Evolutionary conservation across 2,329 filamentous ascomycete species (phyloP), one percentile per base, ranked within the genome.

Genomic region (Gaeumannomyces tritici): DNA sequence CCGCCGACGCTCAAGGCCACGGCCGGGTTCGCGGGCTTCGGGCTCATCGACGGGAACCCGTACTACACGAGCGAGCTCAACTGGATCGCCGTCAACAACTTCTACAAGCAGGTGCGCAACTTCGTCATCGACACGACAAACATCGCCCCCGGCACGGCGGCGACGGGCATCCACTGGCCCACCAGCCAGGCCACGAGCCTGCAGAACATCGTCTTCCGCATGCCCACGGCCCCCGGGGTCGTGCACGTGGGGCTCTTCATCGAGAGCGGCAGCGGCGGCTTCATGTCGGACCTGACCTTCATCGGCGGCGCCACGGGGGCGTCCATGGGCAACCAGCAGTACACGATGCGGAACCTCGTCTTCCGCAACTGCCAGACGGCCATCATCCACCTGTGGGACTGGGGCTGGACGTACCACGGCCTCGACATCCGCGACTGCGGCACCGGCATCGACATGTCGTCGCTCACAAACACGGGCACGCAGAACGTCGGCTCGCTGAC

Each of bases 341-440:
- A 89, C 70, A 89, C 86, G 3, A 85, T 85, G 65, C 80, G 85
- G 56, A 88, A 89, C 71, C 66, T 90, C 60, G 81, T 78, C 21
- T 90, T 90, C 75, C 84, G 85, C 66, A 77, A 80, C 70, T 86
- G 84, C 73, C 78, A 83, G 12, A 35, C 60, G 69, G 85, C 83
- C 59, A 83, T 90, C 61, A 84, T 81, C 70, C 83, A 89, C 74
- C 82, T 87, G 66, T 91, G 89, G 88, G 83, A 89, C 73, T 91
- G 88, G 88, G 83, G 83, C 31, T 91, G 86, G 85, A 86, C 83
- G 8, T 84, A 88, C 73, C 84, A 85, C 68, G 82, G 80, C 3
- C 69, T 89, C 1, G 75, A 74, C 29, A 84, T 89, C 73, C 81
- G 82, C 71, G 80, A 85, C 70, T 85, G 83, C 67, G 74, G 74